Evolutionary conservation across 805 yeast species (phyloP).

Genomic region (Metschnikowia corniflorae): DNA sequence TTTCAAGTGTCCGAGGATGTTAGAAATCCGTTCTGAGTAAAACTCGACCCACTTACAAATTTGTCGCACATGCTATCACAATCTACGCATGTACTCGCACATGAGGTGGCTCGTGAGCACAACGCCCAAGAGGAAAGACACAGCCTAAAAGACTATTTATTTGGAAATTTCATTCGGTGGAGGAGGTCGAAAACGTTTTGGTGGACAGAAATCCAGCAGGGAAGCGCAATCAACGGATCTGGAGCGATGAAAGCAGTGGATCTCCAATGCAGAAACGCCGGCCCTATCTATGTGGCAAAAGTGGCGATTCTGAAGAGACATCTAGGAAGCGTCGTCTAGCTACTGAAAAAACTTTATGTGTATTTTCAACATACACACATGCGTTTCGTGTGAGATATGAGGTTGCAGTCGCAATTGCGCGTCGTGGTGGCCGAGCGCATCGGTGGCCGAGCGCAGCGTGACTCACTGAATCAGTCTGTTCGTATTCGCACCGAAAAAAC

Average conservation of each 20-base stretch:
- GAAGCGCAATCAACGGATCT: background rate
- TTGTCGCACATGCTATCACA: slow-evolving; percentile 1
- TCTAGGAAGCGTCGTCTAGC: background rate
- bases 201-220: background rate
- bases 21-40: background rate
- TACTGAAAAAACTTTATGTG: background rate
- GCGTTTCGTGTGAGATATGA: background rate
- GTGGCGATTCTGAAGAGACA: background rate
- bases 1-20: background rate
- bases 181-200: slow-evolving; percentile 1
- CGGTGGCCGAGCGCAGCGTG: background rate
- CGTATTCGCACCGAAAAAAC: too few relatives aligned
- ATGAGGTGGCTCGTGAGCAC: background rate
- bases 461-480: too few relatives aligned
- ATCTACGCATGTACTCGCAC: slow-evolving; percentile 1
- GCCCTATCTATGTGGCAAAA: slow-evolving; percentile 1
- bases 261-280: slow-evolving; percentile 2
- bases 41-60: background rate
- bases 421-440: too few relatives aligned
- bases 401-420: background rate
- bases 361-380: background rate
- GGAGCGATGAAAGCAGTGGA: background rate
- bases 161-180: background rate
- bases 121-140: background rate
- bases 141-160: background rate